phyloP scores from a whole-genome alignment of 2,329 filamentous ascomycete species.

The Ampelomyces quisqualis region DNA sequence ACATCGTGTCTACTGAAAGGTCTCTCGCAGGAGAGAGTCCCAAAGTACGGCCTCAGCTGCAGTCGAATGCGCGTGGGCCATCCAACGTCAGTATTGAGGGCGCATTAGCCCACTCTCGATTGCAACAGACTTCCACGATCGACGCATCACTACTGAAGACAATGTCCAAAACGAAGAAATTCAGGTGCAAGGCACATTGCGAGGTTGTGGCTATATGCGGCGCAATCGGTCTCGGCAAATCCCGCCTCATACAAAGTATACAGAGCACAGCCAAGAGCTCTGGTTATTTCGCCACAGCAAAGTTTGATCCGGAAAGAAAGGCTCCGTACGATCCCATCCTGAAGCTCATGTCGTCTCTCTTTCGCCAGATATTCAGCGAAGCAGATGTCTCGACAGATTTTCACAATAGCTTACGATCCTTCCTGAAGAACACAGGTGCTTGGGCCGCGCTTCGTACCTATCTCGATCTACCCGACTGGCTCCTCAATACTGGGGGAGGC shows the following conservation, averaged over 20 bases:
- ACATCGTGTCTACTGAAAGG: conserved; percentile 26
- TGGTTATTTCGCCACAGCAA: conserved; percentile 62
- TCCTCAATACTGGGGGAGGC: conserved; percentile 38
- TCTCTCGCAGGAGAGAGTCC: conserved; percentile 27
- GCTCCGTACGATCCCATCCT: conserved; percentile 64
- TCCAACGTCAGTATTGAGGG: conserved; percentile 38
- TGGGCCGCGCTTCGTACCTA: conserved; percentile 60
- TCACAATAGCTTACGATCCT: conserved; percentile 58
- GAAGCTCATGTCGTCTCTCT: conserved; percentile 60
- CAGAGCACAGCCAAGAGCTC: conserved; percentile 58
- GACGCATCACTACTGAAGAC: conserved; percentile 26
- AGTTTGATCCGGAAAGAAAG: conserved; percentile 60
- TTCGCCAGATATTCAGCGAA: conserved; percentile 66
- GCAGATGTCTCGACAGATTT: conserved; percentile 62
- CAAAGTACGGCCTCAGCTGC: conserved; percentile 24
- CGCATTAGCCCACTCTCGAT: conserved; percentile 27
- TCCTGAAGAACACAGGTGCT: conserved; percentile 54
- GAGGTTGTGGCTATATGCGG: conserved; percentile 62
- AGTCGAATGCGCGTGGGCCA: conserved; percentile 19
- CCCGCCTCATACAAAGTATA: conserved; percentile 59
- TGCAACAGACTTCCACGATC: conserved; percentile 24
- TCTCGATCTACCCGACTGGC: conserved; percentile 68
- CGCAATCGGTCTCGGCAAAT: conserved; percentile 60
- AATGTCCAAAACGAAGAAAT: conserved; percentile 41
- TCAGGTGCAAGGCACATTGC: conserved; percentile 57